Conservation (phyloP, 306 rosid genomes). For the Crotalaria pallida region DNA sequence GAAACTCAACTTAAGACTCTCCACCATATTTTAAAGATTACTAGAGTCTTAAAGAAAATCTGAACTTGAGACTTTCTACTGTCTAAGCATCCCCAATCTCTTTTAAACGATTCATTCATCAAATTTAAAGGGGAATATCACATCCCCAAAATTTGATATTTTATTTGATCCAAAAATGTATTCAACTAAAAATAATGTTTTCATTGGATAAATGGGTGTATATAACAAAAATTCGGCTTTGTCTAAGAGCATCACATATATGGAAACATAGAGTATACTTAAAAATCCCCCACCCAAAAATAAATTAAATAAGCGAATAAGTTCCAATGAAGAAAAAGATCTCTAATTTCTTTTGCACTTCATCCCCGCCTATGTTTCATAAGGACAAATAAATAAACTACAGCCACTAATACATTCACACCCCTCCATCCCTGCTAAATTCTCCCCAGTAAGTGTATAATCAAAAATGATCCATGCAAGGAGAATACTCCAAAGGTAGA, state of each 20-base stretch:
- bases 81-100: too few species aligned
- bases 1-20: too few species aligned
- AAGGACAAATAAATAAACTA: slow-evolving; percentile 11
- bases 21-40: too few species aligned
- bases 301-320: background rate
- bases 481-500: background rate
- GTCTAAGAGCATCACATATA: background rate
- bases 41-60: too few species aligned
- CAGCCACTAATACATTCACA: slow-evolving; percentile 1
- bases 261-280: slow-evolving; percentile 4
- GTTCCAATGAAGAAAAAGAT: background rate
- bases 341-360: slow-evolving; percentile 1
- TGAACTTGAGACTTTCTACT: too few species aligned
- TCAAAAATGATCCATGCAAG: slow-evolving; percentile 9
- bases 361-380: background rate
- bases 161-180: too few species aligned
- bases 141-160: too few species aligned
- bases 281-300: slow-evolving; percentile 10
- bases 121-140: too few species aligned
- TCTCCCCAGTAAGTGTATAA: slow-evolving; percentile 1
- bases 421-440: slow-evolving; percentile 2
- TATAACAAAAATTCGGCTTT: background rate
- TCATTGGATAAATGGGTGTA: background rate
- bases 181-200: too few species aligned
- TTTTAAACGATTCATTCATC: too few species aligned